phyloP scores from a whole-genome alignment of 768 basidiomycete genomes.

The Pleurotus platypus region DNA sequence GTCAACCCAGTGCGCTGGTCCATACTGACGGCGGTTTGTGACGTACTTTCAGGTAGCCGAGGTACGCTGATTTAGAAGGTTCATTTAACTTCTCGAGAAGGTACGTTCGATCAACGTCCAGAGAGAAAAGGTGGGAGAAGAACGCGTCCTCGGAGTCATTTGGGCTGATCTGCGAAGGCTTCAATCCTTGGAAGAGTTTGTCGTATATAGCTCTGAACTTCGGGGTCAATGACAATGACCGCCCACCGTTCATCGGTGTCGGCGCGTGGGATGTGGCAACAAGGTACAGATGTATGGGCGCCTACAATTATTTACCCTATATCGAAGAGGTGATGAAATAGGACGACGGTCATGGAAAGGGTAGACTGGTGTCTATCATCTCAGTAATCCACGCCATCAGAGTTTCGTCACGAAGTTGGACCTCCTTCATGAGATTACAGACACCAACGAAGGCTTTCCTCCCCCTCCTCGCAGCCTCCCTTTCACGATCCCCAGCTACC shows the following conservation, averaged over 20 bases:
- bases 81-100: slow-evolving; percentile 35
- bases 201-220: slow-evolving; percentile 44
- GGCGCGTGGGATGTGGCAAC: neutral
- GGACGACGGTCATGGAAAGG: neutral
- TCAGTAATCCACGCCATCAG: slow-evolving; percentile 34
- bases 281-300: neutral
- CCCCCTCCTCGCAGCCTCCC: slow-evolving; percentile 70
- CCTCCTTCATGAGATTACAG: slow-evolving; percentile 56
- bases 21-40: slow-evolving; percentile 3
- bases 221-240: slow-evolving; percentile 26
- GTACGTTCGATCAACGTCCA: slow-evolving; percentile 49
- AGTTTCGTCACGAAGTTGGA: slow-evolving; percentile 62
- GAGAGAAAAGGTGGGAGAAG: slow-evolving; percentile 48
- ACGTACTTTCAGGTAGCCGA: slow-evolving; percentile 49
- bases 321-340: neutral
- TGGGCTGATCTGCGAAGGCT: slow-evolving; percentile 40
- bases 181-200: slow-evolving; percentile 49
- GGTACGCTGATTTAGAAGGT: slow-evolving; percentile 45
- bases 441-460: slow-evolving; percentile 66
- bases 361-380: slow-evolving; percentile 13
- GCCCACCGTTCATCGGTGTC: neutral
- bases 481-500: slow-evolving; percentile 43
- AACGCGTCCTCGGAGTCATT: slow-evolving; percentile 41
- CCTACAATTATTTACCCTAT: neutral
- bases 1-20: too few species aligned